Evolutionary conservation across 805 yeast species (phyloP).

Genomic region (Maudiozyma barnettii): DNA sequence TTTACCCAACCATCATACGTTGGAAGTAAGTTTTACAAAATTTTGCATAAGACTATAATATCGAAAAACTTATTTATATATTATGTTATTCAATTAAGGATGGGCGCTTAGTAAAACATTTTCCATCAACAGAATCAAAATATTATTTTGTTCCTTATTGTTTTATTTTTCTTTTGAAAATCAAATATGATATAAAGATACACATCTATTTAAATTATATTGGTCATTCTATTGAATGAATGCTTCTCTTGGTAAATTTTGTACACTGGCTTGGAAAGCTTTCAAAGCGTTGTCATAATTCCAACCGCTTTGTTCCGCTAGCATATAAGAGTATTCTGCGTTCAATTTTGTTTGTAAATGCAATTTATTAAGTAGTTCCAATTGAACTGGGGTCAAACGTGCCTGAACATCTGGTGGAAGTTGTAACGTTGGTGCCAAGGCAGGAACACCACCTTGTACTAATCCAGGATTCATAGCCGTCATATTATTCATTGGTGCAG

Average conservation of each 20-base stretch:
- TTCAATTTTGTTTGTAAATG: slow-evolving; percentile 66
- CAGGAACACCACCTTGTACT: background rate
- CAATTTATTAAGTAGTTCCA: slow-evolving; percentile 54
- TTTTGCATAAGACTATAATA: too few relatives aligned
- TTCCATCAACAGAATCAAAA: too few relatives aligned
- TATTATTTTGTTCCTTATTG: too few relatives aligned
- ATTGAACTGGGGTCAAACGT: slow-evolving; percentile 45
- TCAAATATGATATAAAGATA: too few relatives aligned
- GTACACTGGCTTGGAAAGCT: slow-evolving; percentile 61
- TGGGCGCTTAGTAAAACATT: too few relatives aligned
- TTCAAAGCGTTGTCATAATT: slow-evolving; percentile 58
- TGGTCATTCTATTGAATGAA: slow-evolving; percentile 23
- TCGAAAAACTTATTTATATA: too few relatives aligned
- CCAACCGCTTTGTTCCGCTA: slow-evolving; percentile 85
- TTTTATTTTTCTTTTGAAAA: background rate
- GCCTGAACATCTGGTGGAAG: slow-evolving; percentile 47
- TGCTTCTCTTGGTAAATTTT: slow-evolving; percentile 51
- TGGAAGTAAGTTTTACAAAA: too few relatives aligned
- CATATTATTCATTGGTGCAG: too few relatives aligned
- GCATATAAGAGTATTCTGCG: slow-evolving; percentile 69
- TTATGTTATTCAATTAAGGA: too few relatives aligned
- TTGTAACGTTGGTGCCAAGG: slow-evolving; percentile 28
- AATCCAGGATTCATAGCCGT: background rate
- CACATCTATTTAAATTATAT: background rate
- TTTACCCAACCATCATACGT: too few relatives aligned